Conservation (phyloP, 495 filamentous ascomycete genomes). For the Penicillium cosmopolitanum region DNA sequence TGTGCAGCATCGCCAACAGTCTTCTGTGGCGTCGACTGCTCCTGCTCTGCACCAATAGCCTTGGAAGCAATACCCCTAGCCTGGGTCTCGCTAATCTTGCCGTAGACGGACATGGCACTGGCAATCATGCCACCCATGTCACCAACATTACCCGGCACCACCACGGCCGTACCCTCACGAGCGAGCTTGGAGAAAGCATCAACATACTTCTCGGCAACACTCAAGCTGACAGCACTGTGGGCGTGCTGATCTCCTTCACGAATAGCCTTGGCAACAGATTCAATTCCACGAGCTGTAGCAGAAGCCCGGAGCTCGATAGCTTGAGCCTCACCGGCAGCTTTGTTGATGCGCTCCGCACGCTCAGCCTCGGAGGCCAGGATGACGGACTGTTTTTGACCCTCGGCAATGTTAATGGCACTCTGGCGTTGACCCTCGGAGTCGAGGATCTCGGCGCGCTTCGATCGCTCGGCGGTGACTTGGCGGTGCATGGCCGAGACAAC, state of each 20-base stretch:
- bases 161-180: conserved; percentile 89
- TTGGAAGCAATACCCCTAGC: conserved; percentile 65
- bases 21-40: conserved; percentile 26
- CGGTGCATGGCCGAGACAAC: conserved; percentile 98
- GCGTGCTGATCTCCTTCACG: conserved; percentile 69
- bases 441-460: conserved; percentile 95
- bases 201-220: conserved; percentile 96
- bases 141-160: conserved; percentile 97
- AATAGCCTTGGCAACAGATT: conserved; percentile 78
- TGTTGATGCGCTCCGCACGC: conserved; percentile 87
- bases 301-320: conserved; percentile 84
- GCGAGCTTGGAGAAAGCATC: conserved; percentile 91
- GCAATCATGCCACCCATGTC: conserved; percentile 98
- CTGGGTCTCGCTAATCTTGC: conserved; percentile 89
- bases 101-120: conserved; percentile 92
- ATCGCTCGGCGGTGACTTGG: conserved; percentile 94
- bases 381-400: conserved; percentile 92
- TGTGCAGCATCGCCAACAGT: conserved; percentile 20
- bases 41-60: conserved; percentile 37
- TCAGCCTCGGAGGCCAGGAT: conserved; percentile 96
- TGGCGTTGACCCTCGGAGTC: conserved; percentile 96
- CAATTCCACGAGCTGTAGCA: conserved; percentile 87
- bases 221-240: conserved; percentile 79
- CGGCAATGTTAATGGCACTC: conserved; percentile 96
- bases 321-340: conserved; percentile 87